Evolutionary conservation across 257 asterid genomes (phyloP), one percentile per base, ranked within the genome.

Genomic region (Echites panduratus): DNA sequence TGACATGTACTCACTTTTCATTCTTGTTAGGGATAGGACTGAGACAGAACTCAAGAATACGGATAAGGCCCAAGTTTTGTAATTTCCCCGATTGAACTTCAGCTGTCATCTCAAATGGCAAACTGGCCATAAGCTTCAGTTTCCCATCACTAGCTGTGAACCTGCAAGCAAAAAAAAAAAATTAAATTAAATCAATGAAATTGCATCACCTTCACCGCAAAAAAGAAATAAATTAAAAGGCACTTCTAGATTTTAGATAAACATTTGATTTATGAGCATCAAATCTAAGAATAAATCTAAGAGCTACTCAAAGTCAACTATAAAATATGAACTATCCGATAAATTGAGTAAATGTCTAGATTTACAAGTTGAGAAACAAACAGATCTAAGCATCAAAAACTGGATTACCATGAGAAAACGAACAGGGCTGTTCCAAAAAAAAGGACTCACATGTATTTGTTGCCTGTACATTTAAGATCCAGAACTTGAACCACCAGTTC

Each of bases 91-190:
- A 87, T 0, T 77, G 76, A 52, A 92, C 93, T 73, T 87, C 89
- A 19, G 97, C 80, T n/a, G 91, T 79, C 75, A 90, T 67, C 68
- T 83, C 79, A 19, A 96, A 90, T 62, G 83, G 96, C 71, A 95
- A 70, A 61, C 86, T 65, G 9, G 89, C 90, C 73, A 75, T 84
- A 54, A 92, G 77, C 84, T 87, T 92, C 94, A 32, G 72, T 78
- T 85, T 90, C 29, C 99, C 99, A 81, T 95, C 99, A 70, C 71
- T 92, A 13, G 90, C 98, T 57, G 73, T 73, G 70, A 92, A 92
- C 96, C 99, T 95, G 77, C 29, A 70, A 68, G 11, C 38, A 40
- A 32, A 32, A 32, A 32, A 32, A 32, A 1, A 32, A n/a, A n/a
- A n/a, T n/a, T n/a, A n/a, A n/a, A n/a, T n/a, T n/a, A n/a, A n/a